Conservation (phyloP, 805 yeast species). For the Cyberlindnera saturnus region DNA sequence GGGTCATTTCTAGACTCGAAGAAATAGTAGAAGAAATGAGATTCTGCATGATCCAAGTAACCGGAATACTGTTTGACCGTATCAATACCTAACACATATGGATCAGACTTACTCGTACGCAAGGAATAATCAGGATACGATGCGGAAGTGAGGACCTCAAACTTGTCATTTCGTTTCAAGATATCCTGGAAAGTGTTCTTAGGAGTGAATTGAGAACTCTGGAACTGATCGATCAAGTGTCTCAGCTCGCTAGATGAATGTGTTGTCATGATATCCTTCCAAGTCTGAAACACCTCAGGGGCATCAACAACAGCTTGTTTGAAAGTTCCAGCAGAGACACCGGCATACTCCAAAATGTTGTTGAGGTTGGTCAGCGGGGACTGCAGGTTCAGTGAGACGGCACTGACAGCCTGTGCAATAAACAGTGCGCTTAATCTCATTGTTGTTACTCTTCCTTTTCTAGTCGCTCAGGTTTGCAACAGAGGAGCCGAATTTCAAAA, state of each 20-base stretch:
- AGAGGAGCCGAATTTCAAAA: too few relatives aligned
- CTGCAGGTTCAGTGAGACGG: conserved; percentile 11
- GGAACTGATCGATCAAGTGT: conserved; percentile 8
- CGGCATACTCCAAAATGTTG: conserved; percentile 6
- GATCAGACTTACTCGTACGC: conserved; percentile 14
- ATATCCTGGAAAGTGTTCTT: conserved; percentile 9
- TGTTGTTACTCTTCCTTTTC: background rate
- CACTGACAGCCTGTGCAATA: conserved; percentile 6
- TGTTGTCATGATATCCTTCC: conserved; percentile 32
- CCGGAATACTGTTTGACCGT: conserved; percentile 77
- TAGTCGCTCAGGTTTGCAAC: background rate
- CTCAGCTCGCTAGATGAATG: conserved; percentile 12
- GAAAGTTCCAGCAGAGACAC: conserved; percentile 4
- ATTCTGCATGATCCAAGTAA: conserved; percentile 69
- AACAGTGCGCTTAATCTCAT: conserved; percentile 4
- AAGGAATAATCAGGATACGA: conserved; percentile 13
- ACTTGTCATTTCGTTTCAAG: conserved; percentile 4
- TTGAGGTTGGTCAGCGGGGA: conserved; percentile 6
- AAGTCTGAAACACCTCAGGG: conserved; percentile 11
- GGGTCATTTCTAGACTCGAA: conserved; percentile 92
- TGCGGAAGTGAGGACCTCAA: conserved; percentile 2
- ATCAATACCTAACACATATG: conserved; percentile 66
- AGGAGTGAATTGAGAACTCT: conserved; percentile 12
- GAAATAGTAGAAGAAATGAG: conserved; percentile 83
- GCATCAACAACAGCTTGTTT: conserved; percentile 5